phyloP scores from a whole-genome alignment of 768 basidiomycete species.

The Nevesoporus exiguus region DNA sequence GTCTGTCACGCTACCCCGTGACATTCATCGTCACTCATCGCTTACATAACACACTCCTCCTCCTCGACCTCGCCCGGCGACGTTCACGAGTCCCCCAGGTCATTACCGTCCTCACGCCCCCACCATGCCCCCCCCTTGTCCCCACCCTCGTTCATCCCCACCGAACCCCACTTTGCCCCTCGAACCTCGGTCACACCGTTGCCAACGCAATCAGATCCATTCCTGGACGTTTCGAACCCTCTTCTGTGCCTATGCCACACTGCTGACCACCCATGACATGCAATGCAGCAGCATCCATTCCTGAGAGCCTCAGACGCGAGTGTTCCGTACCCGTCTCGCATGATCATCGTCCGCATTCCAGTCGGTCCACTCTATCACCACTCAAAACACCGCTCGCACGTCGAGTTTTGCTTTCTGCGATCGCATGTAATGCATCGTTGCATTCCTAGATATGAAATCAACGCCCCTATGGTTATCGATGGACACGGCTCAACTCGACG shows the following conservation, averaged over 20 bases:
- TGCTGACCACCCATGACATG: slow-evolving; percentile 13
- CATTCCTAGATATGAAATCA: slow-evolving; percentile 29
- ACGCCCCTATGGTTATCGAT: slow-evolving; percentile 27
- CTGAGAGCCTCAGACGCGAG: slow-evolving; percentile 7
- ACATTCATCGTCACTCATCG: slow-evolving; percentile 5
- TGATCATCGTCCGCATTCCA: slow-evolving; percentile 2
- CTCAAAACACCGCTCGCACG: slow-evolving; percentile 7
- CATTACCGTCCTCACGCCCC: neutral
- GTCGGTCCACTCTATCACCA: slow-evolving; percentile 24
- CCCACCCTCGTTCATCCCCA: slow-evolving; percentile 14
- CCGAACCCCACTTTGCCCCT: slow-evolving; percentile 5
- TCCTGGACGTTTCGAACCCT: neutral
- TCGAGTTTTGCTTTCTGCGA: slow-evolving; percentile 9
- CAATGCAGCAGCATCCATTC: slow-evolving; percentile 15
- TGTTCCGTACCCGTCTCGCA: slow-evolving; percentile 2
- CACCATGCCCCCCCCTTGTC: slow-evolving; percentile 3
- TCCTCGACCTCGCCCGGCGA: no score
- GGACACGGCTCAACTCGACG: neutral
- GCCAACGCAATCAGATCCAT: slow-evolving; percentile 19
- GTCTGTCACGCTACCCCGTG: slow-evolving; percentile 17
- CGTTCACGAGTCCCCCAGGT: neutral
- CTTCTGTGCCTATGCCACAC: slow-evolving; percentile 10
- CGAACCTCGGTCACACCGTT: slow-evolving; percentile 1
- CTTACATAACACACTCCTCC: slow-evolving; percentile 15
- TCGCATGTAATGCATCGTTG: slow-evolving; percentile 18